Evolutionary conservation across 768 basidiomycete genomes (phyloP), one percentile per base, ranked within the genome.

Genomic region (Nidularia pulvinata): DNA sequence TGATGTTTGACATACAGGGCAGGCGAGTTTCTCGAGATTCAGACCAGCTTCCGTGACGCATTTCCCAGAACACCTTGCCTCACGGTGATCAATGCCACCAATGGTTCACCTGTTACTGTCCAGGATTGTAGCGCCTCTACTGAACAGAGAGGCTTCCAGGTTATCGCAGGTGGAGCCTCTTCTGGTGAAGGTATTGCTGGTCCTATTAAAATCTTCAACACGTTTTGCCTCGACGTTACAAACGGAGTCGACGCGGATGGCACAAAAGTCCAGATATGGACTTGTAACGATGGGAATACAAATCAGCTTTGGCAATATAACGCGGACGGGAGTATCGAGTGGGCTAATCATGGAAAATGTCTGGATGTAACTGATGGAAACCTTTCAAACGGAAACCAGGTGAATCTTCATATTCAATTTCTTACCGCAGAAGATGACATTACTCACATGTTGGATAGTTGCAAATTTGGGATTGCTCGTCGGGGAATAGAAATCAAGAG

Each of bases 201-300:
- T 19, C 19, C 19, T 19, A 19, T 19, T 19, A 19, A 19, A 19
- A 19, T 19, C 19, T 19, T 19, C 19, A 19, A 19, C 19, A 19
- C 37, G 59, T 82, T 79, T 58, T 83, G 80, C 60, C 64, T 83
- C 25, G 79, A 82, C 50, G 76, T 81, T 16, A 62, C 69, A 0
- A 61, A 65, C 32, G 82, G 82, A 5, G 63, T 48, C 7, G 73
- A 61, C 32, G 57, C 57, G 33, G 75, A 82, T 54, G 81, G 81
- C 9, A 72, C 67, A 6, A 75, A 76, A 59, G 62, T 84, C 52
- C 80, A 83, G 56, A 76, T 83, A 45, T 82, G 74, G 76, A 76
- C 72, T n/a, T 83, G 82, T 58, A 55, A 58, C 22, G 43, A 56
- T 13, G 69, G 66, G 34, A 76, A 75, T 50, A 51, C 64, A 0